These are phyloP conservation scores for Xylariaceae sp. DNA, from an alignment of 2,329 filamentous ascomycete genomes.

Conservation along the genomic window DNA sequence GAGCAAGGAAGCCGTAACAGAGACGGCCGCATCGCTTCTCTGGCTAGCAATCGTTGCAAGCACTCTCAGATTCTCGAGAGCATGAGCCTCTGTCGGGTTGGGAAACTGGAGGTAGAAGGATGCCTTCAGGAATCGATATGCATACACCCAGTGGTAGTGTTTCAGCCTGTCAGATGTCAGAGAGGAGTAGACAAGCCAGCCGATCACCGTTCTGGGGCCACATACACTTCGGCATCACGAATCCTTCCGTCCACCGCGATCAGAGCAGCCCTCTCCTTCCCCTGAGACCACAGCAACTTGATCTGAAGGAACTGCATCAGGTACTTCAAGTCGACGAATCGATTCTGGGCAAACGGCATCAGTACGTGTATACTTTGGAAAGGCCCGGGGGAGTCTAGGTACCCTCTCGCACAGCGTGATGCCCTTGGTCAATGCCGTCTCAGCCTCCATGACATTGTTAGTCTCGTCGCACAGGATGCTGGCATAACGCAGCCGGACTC, in stretches of 20 bases:
- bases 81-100: slow-evolving; percentile 52
- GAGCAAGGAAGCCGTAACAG: slow-evolving; percentile 56
- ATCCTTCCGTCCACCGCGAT: slow-evolving; percentile 65
- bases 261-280: slow-evolving; percentile 64
- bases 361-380: slow-evolving; percentile 11
- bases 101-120: slow-evolving; percentile 58
- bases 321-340: slow-evolving; percentile 62
- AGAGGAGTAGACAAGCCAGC: neutral
- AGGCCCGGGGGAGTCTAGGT: slow-evolving; percentile 9
- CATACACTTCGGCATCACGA: slow-evolving; percentile 57
- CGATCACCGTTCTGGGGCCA: slow-evolving; percentile 4
- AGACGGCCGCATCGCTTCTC: slow-evolving; percentile 55
- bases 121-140: slow-evolving; percentile 66
- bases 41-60: slow-evolving; percentile 53
- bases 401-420: slow-evolving; percentile 62
- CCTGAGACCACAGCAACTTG: slow-evolving; percentile 58
- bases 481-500: slow-evolving; percentile 63
- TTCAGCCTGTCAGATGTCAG: slow-evolving; percentile 35
- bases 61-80: slow-evolving; percentile 61
- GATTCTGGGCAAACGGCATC: slow-evolving; percentile 32
- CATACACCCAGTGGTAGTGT: slow-evolving; percentile 67
- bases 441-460: slow-evolving; percentile 65
- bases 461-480: slow-evolving; percentile 67
- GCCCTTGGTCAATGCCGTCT: slow-evolving; percentile 64
- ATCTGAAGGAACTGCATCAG: slow-evolving; percentile 68